Percentiles rank a stretch among this genome's conserved stretches.
These are phyloP conservation scores for Periconia sp. DNA, from an alignment of 2,329 filamentous ascomycete species.

Conservation along the genomic window DNA sequence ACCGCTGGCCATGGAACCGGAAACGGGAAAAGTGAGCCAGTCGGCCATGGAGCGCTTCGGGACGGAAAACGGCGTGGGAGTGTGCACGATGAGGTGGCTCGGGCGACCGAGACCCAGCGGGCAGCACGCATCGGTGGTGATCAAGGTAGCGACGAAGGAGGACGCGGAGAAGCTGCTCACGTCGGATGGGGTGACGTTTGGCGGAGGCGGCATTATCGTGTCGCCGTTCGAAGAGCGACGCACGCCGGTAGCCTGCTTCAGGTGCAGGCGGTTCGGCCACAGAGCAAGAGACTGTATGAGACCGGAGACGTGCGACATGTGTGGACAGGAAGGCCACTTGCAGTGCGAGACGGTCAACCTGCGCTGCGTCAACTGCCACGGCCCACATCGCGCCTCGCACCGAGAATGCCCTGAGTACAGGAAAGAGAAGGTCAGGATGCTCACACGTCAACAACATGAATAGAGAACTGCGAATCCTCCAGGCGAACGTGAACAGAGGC, in stretches of 20 bases:
- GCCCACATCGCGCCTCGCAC: no score
- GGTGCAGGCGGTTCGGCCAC: slow-evolving; percentile 8
- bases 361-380: no score
- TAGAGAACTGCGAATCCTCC: no score
- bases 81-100: slow-evolving; percentile 10
- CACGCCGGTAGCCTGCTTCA: slow-evolving; percentile 10
- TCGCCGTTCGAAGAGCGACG: slow-evolving; percentile 10
- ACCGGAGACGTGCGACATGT: slow-evolving; percentile 9
- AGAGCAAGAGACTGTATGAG: slow-evolving; percentile 11
- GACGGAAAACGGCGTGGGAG: slow-evolving; percentile 11
- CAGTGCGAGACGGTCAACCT: slow-evolving; percentile 2
- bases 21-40: slow-evolving; percentile 7
- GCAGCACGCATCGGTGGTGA: slow-evolving; percentile 10
- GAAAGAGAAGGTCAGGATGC: no score
- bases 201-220: slow-evolving; percentile 5
- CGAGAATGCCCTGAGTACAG: no score
- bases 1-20: slow-evolving; percentile 12
- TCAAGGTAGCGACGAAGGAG: slow-evolving; percentile 13
- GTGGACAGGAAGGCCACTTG: no score
- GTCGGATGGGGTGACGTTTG: slow-evolving; percentile 11
- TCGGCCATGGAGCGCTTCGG: slow-evolving; percentile 11
- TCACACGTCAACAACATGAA: no score
- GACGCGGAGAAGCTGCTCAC: slow-evolving; percentile 12
- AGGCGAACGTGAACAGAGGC: no score
- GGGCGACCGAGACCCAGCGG: slow-evolving; percentile 8